Conservation (phyloP, 495 filamentous ascomycete species). For the Antarctomyces pellizariae region DNA sequence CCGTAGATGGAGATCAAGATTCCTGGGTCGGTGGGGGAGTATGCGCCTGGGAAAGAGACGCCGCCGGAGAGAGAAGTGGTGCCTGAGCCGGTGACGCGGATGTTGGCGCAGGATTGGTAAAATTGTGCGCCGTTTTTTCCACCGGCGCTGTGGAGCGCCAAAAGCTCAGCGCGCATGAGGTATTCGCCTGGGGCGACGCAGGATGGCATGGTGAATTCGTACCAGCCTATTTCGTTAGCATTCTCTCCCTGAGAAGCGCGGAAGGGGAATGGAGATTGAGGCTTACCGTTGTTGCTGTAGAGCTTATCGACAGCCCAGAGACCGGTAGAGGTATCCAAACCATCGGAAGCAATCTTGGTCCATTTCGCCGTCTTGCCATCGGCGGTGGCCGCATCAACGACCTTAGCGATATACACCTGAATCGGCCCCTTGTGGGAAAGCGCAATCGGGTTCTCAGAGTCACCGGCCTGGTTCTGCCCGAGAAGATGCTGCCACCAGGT, state of each 20-base stretch:
- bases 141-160: constrained; percentile 23
- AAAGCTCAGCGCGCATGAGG: constrained; percentile 27
- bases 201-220: constrained; percentile 22
- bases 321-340: constrained; percentile 4
- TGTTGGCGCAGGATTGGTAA: constrained; percentile 28
- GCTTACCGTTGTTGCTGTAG: constrained; percentile 8
- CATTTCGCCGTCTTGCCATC: constrained; percentile 10
- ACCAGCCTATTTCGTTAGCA: constrained; percentile 19
- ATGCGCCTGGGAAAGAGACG: constrained; percentile 31
- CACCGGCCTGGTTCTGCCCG: constrained; percentile 19
- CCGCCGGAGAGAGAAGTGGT: constrained; percentile 20
- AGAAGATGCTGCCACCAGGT: constrained; percentile 9
- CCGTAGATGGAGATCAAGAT: constrained; percentile 32
- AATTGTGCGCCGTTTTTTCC: constrained; percentile 23
- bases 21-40: constrained; percentile 24
- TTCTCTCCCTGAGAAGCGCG: no score
- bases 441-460: constrained; percentile 31
- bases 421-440: constrained; percentile 19
- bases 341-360: constrained; percentile 8
- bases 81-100: constrained; percentile 25
- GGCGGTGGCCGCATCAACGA: constrained; percentile 23
- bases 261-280: no score
- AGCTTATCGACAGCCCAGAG: constrained; percentile 7
- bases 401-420: constrained; percentile 29
- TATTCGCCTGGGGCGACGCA: constrained; percentile 24